Percentiles rank a stretch among this genome's conserved stretches.
These are phyloP conservation scores for Nannochloropsis gaditana DNA, from an alignment of 108 stramenopile species.

Conservation along the genomic window DNA sequence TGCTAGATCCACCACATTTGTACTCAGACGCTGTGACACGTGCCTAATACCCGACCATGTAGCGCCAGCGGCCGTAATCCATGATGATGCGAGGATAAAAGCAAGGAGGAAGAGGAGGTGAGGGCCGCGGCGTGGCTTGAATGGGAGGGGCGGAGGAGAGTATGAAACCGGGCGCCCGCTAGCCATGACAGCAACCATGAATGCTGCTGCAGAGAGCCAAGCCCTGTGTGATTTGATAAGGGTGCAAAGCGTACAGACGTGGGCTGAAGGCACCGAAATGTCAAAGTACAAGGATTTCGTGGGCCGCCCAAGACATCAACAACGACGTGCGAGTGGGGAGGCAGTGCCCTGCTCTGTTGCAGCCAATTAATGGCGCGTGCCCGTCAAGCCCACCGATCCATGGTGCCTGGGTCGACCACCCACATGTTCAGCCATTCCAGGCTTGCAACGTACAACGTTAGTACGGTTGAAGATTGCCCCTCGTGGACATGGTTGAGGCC, in stretches of 20 bases:
- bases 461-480: too few species aligned
- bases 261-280: too few species aligned
- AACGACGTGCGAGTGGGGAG: too few species aligned
- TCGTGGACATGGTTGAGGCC: too few species aligned
- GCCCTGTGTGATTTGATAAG: not conserved
- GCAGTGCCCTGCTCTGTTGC: too few species aligned
- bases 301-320: too few species aligned
- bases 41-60: not conserved
- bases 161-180: not conserved
- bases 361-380: too few species aligned
- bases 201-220: not conserved
- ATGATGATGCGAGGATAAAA: not conserved
- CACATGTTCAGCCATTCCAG: too few species aligned
- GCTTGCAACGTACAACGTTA: too few species aligned
- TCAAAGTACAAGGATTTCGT: too few species aligned
- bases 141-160: not conserved
- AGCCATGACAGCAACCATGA: not conserved
- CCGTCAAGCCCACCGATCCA: too few species aligned
- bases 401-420: too few species aligned
- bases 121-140: not conserved
- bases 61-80: not conserved
- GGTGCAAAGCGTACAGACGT: not conserved
- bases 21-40: not conserved
- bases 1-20: not conserved
- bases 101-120: not conserved